Percentiles rank a stretch among this genome's conserved stretches.
Conservation (phyloP, 208 protist genomes). For the Crithidia acanthocephali region DNA sequence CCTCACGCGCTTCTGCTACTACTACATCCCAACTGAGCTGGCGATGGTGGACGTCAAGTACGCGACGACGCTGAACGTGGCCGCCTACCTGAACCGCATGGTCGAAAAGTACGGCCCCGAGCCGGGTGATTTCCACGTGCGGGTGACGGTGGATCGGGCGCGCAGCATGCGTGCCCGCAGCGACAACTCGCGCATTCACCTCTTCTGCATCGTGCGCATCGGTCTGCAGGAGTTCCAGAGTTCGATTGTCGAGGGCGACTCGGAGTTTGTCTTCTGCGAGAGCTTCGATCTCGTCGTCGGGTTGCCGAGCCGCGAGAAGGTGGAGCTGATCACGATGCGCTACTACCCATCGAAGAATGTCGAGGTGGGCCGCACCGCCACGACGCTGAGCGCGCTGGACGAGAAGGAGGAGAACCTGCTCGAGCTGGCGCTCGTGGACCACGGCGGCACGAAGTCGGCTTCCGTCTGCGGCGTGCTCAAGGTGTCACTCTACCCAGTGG, state of each 20-base stretch:
- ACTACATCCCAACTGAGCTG: conserved; percentile 68
- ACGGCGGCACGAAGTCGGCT: conserved; percentile 43
- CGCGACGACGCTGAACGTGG: conserved; percentile 66
- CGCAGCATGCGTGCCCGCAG: conserved; percentile 27
- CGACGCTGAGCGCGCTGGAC: conserved; percentile 45
- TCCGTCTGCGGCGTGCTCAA: conserved; percentile 55
- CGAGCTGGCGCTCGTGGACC: conserved; percentile 58
- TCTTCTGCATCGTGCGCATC: conserved; percentile 52
- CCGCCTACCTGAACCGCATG: conserved; percentile 63
- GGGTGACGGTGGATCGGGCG: conserved; percentile 57
- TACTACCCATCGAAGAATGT: conserved; percentile 29
- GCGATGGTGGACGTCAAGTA: conserved; percentile 66
- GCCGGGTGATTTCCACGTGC: conserved; percentile 56
- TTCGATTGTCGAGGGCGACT: conserved; percentile 42
- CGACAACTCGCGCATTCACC: conserved; percentile 13
- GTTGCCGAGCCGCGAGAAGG: conserved; percentile 65
- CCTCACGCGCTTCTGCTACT: conserved; percentile 71
- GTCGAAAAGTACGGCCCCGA: conserved; percentile 78
- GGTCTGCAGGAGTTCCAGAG: conserved; percentile 68
- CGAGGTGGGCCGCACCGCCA: conserved; percentile 62
- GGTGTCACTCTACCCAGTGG: conserved; percentile 46
- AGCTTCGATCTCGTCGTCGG: conserved; percentile 65
- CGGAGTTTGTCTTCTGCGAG: conserved; percentile 70
- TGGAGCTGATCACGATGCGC: conserved; percentile 67
- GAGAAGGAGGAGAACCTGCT: conserved; percentile 36